Conservation (phyloP, 2,329 filamentous ascomycete genomes). For the Nectriaceae sp. region DNA sequence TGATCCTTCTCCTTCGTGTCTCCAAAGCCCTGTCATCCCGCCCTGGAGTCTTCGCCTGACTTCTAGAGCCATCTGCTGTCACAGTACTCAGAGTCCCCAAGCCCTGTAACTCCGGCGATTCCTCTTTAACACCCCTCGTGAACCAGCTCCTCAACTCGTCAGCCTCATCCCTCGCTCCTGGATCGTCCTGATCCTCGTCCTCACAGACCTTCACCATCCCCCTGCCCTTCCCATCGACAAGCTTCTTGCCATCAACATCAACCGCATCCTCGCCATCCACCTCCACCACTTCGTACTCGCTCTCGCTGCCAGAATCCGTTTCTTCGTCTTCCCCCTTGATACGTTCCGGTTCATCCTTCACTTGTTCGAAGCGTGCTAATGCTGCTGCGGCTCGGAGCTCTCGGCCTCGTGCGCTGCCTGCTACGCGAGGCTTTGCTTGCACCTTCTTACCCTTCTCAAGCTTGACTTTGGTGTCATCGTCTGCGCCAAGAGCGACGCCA, state of each 20-base stretch:
- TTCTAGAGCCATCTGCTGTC: neutral
- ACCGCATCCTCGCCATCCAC: conserved; percentile 53
- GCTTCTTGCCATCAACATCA: conserved; percentile 64
- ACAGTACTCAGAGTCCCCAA: neutral
- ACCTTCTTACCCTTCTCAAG: conserved; percentile 67
- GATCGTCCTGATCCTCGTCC: conserved; percentile 60
- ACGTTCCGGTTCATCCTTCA: conserved; percentile 46
- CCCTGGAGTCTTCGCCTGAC: conserved; percentile 2
- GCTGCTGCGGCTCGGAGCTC: conserved; percentile 78
- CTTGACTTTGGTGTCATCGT: conserved; percentile 64
- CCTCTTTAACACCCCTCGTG: conserved; percentile 22
- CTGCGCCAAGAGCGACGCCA: conserved; percentile 68
- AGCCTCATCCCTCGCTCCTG: conserved; percentile 49
- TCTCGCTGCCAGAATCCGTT: conserved; percentile 48
- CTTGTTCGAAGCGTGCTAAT: conserved; percentile 68
- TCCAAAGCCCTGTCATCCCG: neutral
- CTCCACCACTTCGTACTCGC: conserved; percentile 49
- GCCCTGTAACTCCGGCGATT: conserved; percentile 10
- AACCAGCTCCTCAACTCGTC: conserved; percentile 61
- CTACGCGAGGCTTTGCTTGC: conserved; percentile 70
- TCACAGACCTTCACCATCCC: conserved; percentile 75
- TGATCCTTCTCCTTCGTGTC: conserved; percentile 7
- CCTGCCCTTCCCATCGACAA: conserved; percentile 67
- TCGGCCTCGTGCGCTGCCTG: conserved; percentile 71
- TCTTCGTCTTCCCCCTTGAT: conserved; percentile 41